A percentile compares a stretch with the other conserved stretches of the same genome.
Evolutionary conservation across 768 basidiomycete genomes (phyloP).

Genomic region (Royoungia palumana): DNA sequence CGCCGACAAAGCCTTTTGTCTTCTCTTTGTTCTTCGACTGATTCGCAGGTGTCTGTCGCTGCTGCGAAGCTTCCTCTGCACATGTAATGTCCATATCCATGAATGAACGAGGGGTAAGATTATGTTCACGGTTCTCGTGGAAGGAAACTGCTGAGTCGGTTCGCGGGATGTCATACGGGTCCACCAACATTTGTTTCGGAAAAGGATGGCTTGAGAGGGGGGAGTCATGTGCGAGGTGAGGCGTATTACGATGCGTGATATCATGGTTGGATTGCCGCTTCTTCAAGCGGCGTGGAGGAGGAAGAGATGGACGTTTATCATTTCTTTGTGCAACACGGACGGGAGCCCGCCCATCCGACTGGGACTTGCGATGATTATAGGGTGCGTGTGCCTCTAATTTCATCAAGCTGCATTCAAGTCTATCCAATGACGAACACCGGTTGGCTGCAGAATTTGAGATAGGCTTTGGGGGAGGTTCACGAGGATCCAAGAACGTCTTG

Average conservation of each 20-base stretch:
- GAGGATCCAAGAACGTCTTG: constrained; percentile 15
- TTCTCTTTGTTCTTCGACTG: constrained; percentile 11
- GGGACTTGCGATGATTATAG: constrained; percentile 21
- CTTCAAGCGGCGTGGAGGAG: constrained; percentile 12
- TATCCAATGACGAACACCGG: constrained; percentile 31
- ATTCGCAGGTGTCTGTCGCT: constrained; percentile 14
- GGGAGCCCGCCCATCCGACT: constrained; percentile 9
- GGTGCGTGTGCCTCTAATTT: constrained; percentile 33
- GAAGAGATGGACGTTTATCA: constrained; percentile 22
- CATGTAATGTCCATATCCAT: constrained; percentile 34
- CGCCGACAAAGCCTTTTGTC: constrained; percentile 18
- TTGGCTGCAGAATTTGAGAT: constrained; percentile 4
- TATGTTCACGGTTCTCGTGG: neutral
- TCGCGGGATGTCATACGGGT: neutral
- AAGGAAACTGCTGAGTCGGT: neutral
- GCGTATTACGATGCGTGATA: neutral
- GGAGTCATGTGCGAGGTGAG: constrained; percentile 1
- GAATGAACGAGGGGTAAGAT: constrained; percentile 21
- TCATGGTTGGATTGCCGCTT: constrained; percentile 12
- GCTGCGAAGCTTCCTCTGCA: neutral
- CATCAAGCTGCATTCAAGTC: constrained; percentile 32
- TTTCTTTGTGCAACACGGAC: neutral
- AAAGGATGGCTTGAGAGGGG: constrained; percentile 10
- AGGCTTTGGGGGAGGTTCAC: constrained; percentile 23
- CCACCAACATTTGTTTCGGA: neutral